Conservation (phyloP, 768 basidiomycete genomes). For the Cystofilobasidium macerans region DNA sequence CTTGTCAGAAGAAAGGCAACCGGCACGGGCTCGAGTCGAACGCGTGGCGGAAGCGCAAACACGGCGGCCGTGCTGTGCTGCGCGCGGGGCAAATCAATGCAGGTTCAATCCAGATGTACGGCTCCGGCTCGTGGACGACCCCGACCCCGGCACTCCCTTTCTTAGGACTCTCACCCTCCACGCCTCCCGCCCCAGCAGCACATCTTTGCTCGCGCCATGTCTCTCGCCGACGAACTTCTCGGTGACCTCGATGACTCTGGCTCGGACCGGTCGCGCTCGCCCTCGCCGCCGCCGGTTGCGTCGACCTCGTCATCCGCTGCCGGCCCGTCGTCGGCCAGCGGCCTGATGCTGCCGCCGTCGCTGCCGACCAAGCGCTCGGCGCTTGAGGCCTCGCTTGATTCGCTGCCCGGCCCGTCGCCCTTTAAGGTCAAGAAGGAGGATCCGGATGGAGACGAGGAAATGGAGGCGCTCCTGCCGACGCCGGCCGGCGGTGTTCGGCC, state of each 20-base stretch:
- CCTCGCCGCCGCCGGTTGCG: background rate
- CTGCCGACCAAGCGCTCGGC: constrained; percentile 31
- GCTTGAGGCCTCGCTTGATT: constrained; percentile 45
- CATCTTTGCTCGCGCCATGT: constrained; percentile 23
- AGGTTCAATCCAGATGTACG: too few species aligned
- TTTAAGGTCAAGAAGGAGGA: constrained; percentile 33
- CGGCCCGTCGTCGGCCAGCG: constrained; percentile 25
- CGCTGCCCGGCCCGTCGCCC: constrained; percentile 45
- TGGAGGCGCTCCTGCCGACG: constrained; percentile 55
- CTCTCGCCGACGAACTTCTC: constrained; percentile 78
- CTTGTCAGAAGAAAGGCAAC: too few species aligned
- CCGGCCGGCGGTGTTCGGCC: constrained; percentile 68
- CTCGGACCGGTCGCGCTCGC: constrained; percentile 34
- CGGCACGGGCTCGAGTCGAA: too few species aligned
- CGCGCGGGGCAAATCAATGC: too few species aligned
- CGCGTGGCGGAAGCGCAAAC: too few species aligned
- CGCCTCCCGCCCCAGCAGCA: background rate
- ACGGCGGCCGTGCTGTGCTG: too few species aligned
- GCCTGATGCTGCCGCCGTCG: constrained; percentile 36
- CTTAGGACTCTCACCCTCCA: too few species aligned
- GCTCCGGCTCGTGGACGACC: too few species aligned
- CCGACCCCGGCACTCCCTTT: too few species aligned
- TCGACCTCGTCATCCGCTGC: constrained; percentile 5
- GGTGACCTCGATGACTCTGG: constrained; percentile 82
- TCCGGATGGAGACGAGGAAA: constrained; percentile 40